Evolutionary conservation across 805 yeast species (phyloP).

Genomic region (Candida peoriensis): DNA sequence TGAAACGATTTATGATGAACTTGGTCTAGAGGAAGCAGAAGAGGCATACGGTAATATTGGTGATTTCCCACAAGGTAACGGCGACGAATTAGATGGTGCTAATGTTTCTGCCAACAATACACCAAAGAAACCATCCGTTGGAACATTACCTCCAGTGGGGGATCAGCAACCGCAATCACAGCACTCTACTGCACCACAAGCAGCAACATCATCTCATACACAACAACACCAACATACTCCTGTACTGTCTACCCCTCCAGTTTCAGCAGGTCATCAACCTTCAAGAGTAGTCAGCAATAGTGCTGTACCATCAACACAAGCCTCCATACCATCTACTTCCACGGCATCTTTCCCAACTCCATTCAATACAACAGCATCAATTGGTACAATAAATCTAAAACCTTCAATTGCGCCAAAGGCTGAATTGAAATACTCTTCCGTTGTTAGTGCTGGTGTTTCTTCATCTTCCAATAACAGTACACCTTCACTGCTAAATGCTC

Average conservation of each 20-base stretch:
- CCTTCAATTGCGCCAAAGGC: constrained; percentile 56
- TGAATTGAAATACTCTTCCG: constrained; percentile 52
- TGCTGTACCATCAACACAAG: constrained; percentile 2
- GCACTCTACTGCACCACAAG: constrained; percentile 6
- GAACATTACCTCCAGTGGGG: background rate
- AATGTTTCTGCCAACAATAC: constrained; percentile 16
- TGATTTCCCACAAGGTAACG: constrained; percentile 22
- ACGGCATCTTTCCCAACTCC: background rate
- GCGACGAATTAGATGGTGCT: constrained; percentile 9
- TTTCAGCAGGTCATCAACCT: constrained; percentile 3
- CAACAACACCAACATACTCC: no score
- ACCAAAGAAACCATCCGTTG: constrained; percentile 33
- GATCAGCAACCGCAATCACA: constrained; percentile 9
- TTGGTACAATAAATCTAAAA: constrained; percentile 29
- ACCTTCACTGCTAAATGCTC: constrained; percentile 13
- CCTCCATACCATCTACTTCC: constrained; percentile 1
- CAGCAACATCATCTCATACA: no score
- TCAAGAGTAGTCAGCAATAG: constrained; percentile 1
- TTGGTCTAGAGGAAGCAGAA: constrained; percentile 61
- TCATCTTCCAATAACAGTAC: constrained; percentile 17
- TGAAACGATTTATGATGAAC: constrained; percentile 84
- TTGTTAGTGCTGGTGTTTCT: constrained; percentile 23
- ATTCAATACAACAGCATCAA: constrained; percentile 6
- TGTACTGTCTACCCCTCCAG: constrained; percentile 3
- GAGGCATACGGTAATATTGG: constrained; percentile 49